Evolutionary conservation across 2,329 filamentous ascomycete genomes (phyloP).

Genomic region (Ophiostoma piceae): DNA sequence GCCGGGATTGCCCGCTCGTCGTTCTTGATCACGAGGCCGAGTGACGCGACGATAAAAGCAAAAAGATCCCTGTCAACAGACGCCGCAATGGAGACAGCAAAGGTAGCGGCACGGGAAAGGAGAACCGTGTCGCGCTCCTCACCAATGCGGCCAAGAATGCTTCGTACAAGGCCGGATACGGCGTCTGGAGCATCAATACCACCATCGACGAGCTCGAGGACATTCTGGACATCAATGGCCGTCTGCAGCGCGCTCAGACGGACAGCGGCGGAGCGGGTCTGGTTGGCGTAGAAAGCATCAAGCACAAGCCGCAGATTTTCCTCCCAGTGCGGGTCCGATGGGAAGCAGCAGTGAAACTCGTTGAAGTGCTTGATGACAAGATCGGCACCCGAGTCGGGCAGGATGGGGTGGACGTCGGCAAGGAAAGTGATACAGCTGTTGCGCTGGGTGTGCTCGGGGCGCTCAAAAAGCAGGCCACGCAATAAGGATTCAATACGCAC

Average conservation of each 20-base stretch:
- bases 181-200: conserved; percentile 49
- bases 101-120: conserved; percentile 59
- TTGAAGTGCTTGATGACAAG: conserved; percentile 63
- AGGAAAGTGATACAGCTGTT: conserved; percentile 65
- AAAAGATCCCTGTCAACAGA: conserved; percentile 56
- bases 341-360: conserved; percentile 65
- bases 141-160: conserved; percentile 56
- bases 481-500: conserved; percentile 47
- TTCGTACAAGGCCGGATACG: conserved; percentile 54
- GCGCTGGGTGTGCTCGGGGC: conserved; percentile 55
- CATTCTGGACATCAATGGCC: conserved; percentile 55
- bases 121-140: conserved; percentile 60
- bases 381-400: conserved; percentile 60
- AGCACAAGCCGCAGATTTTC: conserved; percentile 57
- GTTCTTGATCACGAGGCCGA: conserved; percentile 47
- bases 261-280: conserved; percentile 54
- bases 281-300: conserved; percentile 59
- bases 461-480: conserved; percentile 35
- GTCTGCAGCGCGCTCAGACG: conserved; percentile 58
- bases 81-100: conserved; percentile 60
- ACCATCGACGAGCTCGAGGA: conserved; percentile 50
- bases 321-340: conserved; percentile 65
- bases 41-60: conserved; percentile 49
- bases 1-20: conserved; percentile 42
- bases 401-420: conserved; percentile 52